phyloP scores from a whole-genome alignment of 768 basidiomycete genomes.

The Termitomyces sp. region DNA sequence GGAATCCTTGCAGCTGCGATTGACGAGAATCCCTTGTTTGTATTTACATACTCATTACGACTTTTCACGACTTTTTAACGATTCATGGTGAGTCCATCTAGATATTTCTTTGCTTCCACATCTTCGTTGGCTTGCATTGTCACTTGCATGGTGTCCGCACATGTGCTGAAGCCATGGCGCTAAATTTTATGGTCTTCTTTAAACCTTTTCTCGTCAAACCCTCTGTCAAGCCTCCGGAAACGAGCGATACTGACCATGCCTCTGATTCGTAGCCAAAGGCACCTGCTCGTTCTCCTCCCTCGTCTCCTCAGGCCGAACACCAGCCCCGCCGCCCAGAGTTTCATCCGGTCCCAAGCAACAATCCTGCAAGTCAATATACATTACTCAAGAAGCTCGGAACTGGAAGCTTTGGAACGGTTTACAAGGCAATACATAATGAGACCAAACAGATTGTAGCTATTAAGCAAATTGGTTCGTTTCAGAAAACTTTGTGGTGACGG shows the following conservation, averaged over 20 bases:
- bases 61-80: constrained; percentile 3
- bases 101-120: neutral
- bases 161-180: constrained; percentile 14
- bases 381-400: constrained; percentile 95
- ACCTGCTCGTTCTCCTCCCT: constrained; percentile 40
- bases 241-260: constrained; percentile 32
- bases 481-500: neutral
- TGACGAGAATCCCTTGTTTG: neutral
- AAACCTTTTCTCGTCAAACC: constrained; percentile 19
- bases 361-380: constrained; percentile 88
- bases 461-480: constrained; percentile 88
- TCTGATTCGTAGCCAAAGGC: constrained; percentile 32
- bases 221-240: constrained; percentile 44
- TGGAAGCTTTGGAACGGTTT: constrained; percentile 94
- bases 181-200: constrained; percentile 18
- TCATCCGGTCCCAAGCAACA: constrained; percentile 65
- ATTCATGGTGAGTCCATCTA: constrained; percentile 14
- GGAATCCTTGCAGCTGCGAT: neutral
- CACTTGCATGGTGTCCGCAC: constrained; percentile 10
- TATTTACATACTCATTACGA: neutral
- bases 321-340: constrained; percentile 45
- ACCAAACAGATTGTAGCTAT: constrained; percentile 94
- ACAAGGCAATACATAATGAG: constrained; percentile 94
- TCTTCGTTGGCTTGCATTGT: neutral
- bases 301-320: constrained; percentile 40